Conservation (phyloP, 495 filamentous ascomycete species). For the Penicillium cinerascens region DNA sequence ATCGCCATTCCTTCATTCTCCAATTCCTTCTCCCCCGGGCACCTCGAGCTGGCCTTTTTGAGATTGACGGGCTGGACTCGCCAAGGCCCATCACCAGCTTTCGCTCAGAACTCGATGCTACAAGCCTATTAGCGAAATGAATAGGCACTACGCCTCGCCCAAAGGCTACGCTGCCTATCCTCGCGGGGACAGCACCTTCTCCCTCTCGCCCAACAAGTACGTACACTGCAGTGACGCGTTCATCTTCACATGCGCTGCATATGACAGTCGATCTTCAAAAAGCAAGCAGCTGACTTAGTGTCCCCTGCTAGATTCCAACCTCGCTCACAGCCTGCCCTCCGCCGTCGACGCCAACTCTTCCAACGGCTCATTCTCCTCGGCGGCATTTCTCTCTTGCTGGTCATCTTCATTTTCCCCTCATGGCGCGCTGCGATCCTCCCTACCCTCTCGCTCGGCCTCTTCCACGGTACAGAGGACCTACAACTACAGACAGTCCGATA, state of each 20-base stretch:
- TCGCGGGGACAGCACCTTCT: slow-evolving; percentile 62
- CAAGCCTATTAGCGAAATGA: slow-evolving; percentile 38
- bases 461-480: slow-evolving; percentile 65
- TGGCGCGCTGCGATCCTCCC: slow-evolving; percentile 64
- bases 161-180: slow-evolving; percentile 74
- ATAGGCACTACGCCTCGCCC: slow-evolving; percentile 63
- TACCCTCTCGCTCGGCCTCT: slow-evolving; percentile 63
- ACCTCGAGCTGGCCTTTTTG: slow-evolving; percentile 8
- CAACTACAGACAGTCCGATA: slow-evolving; percentile 91
- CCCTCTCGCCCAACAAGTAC: slow-evolving; percentile 88
- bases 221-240: slow-evolving; percentile 10
- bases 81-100: slow-evolving; percentile 6
- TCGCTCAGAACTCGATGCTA: slow-evolving; percentile 26
- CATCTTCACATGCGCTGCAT: slow-evolving; percentile 6
- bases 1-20: background rate
- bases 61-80: slow-evolving; percentile 5
- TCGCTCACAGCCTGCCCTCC: slow-evolving; percentile 68
- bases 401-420: slow-evolving; percentile 65
- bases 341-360: slow-evolving; percentile 71
- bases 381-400: slow-evolving; percentile 54
- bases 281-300: slow-evolving; percentile 6
- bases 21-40: background rate
- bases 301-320: slow-evolving; percentile 61
- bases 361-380: slow-evolving; percentile 57
- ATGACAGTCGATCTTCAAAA: slow-evolving; percentile 2